Evolutionary conservation across 148 eudicot species (phyloP).

Genomic region (Salicornia ramosissima): DNA sequence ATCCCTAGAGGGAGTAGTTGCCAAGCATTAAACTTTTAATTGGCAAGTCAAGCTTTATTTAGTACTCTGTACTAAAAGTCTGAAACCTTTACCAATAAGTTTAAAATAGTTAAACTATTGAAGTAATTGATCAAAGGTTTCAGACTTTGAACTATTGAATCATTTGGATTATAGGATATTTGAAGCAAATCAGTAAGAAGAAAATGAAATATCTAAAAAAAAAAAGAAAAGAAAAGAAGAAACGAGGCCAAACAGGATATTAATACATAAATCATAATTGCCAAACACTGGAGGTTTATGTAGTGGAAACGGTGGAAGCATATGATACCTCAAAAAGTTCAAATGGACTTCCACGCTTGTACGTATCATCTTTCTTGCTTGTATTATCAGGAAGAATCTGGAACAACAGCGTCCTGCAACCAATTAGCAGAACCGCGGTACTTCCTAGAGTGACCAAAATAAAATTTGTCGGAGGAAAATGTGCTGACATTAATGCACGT

Average conservation of each 20-base stretch:
- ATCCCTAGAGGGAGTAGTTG: too few relatives aligned
- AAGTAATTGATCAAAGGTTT: too few relatives aligned
- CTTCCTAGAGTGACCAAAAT: constrained; percentile 78
- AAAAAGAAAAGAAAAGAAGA: too few relatives aligned
- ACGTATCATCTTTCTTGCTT: constrained; percentile 57
- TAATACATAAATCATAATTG: too few relatives aligned
- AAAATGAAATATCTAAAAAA: too few relatives aligned
- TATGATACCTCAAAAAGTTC: constrained; percentile 74
- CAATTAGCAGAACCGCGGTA: constrained; percentile 71
- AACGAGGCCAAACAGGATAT: too few relatives aligned
- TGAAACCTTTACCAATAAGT: neutral
- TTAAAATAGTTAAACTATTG: too few relatives aligned
- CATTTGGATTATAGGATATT: too few relatives aligned
- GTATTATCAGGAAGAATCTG: constrained; percentile 38
- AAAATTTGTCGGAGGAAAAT: constrained; percentile 58
- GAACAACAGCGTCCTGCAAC: constrained; percentile 71
- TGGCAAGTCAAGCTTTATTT: neutral
- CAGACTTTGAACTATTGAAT: too few relatives aligned
- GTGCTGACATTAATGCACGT: constrained; percentile 50
- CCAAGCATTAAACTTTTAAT: neutral
- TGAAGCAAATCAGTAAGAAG: too few relatives aligned
- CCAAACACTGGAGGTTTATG: neutral
- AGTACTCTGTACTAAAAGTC: too few relatives aligned
- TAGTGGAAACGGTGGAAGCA: neutral
- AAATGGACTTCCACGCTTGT: constrained; percentile 77